A percentile compares a stretch with the other conserved stretches of the same genome.
Conservation (phyloP, 352 stramenopile species). For the Pythium periplocum region DNA sequence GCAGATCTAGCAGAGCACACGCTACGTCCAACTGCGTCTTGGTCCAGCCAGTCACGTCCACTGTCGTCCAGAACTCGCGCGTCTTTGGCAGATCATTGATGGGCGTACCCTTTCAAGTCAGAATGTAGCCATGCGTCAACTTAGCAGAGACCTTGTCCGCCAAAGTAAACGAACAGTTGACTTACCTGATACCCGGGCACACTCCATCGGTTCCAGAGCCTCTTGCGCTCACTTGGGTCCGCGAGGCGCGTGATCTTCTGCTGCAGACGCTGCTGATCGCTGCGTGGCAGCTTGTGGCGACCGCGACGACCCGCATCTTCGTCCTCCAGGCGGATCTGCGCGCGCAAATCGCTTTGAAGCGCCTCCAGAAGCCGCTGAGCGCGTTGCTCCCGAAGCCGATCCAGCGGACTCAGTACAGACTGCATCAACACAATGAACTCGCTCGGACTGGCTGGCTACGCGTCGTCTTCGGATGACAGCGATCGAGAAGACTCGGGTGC, state of each 20-base stretch:
- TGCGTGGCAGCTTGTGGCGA: constrained; percentile 18
- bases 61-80: constrained; percentile 47
- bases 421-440: constrained; percentile 20
- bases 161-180: constrained; percentile 2
- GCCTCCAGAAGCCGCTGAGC: constrained; percentile 47
- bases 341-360: constrained; percentile 54
- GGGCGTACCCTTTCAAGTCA: constrained; percentile 23
- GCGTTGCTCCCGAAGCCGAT: constrained; percentile 57
- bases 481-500: not conserved
- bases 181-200: constrained; percentile 44
- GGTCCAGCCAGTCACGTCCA: constrained; percentile 48
- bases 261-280: constrained; percentile 33
- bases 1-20: constrained; percentile 53
- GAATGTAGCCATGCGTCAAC: constrained; percentile 2
- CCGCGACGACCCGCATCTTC: constrained; percentile 25
- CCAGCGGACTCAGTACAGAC: constrained; percentile 34
- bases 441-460: constrained; percentile 27
- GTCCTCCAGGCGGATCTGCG: constrained; percentile 52
- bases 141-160: not conserved
- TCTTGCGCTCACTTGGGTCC: constrained; percentile 38
- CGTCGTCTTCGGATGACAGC: constrained; percentile 31
- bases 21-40: constrained; percentile 50
- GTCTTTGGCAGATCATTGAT: constrained; percentile 58
- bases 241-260: constrained; percentile 37
- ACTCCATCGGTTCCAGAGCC: constrained; percentile 39